Percentiles rank a stretch among this genome's conserved stretches.
Evolutionary conservation across 148 eudicot species (phyloP).

Genomic region (Rhododendron ferrugineum): DNA sequence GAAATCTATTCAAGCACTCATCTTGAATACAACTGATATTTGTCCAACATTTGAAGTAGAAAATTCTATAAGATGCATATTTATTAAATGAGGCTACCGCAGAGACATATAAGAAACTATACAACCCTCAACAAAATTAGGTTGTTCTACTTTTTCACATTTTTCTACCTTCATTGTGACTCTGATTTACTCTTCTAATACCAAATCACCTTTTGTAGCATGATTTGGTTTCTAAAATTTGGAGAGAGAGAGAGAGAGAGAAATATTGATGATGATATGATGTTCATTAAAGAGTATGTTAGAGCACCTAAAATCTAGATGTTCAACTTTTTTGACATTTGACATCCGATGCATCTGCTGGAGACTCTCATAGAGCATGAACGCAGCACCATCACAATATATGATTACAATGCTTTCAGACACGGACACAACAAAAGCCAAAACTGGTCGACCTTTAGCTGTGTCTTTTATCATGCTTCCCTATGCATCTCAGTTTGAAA

Average conservation of each 20-base stretch:
- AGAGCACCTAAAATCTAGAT: not conserved
- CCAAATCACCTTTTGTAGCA: not conserved
- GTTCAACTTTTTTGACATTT: not conserved
- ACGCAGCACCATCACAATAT: not conserved
- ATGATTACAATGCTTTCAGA: not conserved
- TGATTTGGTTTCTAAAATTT: not conserved
- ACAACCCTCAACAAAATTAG: not conserved
- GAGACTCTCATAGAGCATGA: not conserved
- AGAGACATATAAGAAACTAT: too few species aligned
- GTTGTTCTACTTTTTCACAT: not conserved
- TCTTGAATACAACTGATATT: too few species aligned
- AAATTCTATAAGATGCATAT: too few species aligned
- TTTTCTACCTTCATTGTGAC: not conserved
- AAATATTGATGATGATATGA: not conserved
- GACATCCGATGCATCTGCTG: not conserved
- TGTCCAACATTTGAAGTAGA: too few species aligned
- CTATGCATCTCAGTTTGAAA: not conserved
- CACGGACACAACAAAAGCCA: not conserved
- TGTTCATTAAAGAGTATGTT: not conserved
- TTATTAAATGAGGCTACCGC: too few species aligned
- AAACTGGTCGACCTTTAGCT: not conserved
- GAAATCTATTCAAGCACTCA: too few species aligned
- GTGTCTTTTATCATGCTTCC: not conserved
- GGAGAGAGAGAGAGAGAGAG: not conserved
- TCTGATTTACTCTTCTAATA: not conserved